phyloP scores from a whole-genome alignment of 2,329 filamentous ascomycete genomes.

The Byssothecium circinans region DNA sequence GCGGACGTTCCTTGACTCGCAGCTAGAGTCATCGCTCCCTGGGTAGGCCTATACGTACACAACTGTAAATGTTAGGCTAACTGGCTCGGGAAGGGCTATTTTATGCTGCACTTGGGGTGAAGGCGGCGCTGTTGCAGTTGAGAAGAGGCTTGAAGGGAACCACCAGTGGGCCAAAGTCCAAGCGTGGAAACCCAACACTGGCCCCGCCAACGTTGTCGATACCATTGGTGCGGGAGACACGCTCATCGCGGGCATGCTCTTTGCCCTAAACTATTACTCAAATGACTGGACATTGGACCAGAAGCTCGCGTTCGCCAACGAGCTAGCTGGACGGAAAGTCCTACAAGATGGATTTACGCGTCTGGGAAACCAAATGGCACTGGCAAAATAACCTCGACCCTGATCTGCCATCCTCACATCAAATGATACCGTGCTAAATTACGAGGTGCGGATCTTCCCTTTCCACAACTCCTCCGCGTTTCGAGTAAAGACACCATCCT shows the following conservation, averaged over 20 bases:
- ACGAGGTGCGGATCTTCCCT: slow-evolving; percentile 20
- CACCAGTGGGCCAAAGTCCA: slow-evolving; percentile 13
- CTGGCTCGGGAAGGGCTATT: slow-evolving; percentile 20
- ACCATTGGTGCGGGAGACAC: slow-evolving; percentile 75
- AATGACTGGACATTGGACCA: slow-evolving; percentile 52
- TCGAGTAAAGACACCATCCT: slow-evolving; percentile 27
- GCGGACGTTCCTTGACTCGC: slow-evolving; percentile 37
- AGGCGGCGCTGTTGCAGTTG: slow-evolving; percentile 54
- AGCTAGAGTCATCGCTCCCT: slow-evolving; percentile 30
- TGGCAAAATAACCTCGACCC: background rate
- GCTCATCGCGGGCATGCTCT: slow-evolving; percentile 72
- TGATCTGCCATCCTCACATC: background rate
- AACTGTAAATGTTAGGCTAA: background rate
- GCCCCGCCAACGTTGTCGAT: slow-evolving; percentile 45
- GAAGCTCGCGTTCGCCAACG: slow-evolving; percentile 64
- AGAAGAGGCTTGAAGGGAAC: slow-evolving; percentile 27
- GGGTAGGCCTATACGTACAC: slow-evolving; percentile 48
- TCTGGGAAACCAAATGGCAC: slow-evolving; percentile 7
- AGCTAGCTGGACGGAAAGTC: slow-evolving; percentile 69
- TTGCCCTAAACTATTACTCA: slow-evolving; percentile 57
- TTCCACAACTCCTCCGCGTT: slow-evolving; percentile 34
- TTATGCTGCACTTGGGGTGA: slow-evolving; percentile 64
- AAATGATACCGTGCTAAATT: background rate
- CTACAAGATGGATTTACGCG: slow-evolving; percentile 63
- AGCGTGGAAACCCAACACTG: background rate